These are phyloP conservation scores for Hypoxylon perforatum DNA, from an alignment of 495 filamentous ascomycete genomes.

Conservation along the genomic window DNA sequence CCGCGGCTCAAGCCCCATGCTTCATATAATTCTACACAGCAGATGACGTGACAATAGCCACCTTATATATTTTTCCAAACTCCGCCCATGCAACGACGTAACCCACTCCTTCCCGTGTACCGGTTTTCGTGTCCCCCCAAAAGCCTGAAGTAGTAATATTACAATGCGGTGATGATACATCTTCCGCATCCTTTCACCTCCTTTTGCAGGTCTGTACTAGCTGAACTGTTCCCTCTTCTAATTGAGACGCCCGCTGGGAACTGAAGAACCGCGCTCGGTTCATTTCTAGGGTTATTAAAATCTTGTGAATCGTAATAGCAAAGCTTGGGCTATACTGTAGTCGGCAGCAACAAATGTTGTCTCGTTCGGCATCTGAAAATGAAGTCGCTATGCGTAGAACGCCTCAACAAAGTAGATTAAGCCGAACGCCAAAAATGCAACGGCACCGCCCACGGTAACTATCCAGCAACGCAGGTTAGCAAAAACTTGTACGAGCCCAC, in stretches of 20 bases:
- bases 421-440: slow-evolving; percentile 90
- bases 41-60: slow-evolving; percentile 15
- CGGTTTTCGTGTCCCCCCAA: slow-evolving; percentile 8
- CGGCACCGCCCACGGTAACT: slow-evolving; percentile 97
- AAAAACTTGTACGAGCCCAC: not conserved
- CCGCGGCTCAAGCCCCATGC: slow-evolving; percentile 9
- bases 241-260: slow-evolving; percentile 1
- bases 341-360: not conserved
- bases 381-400: slow-evolving; percentile 62
- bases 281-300: slow-evolving; percentile 23
- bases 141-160: slow-evolving; percentile 4
- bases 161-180: slow-evolving; percentile 17
- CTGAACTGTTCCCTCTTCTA: not conserved
- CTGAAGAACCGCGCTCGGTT: slow-evolving; percentile 4
- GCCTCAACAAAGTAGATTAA: slow-evolving; percentile 90
- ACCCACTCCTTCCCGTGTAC: slow-evolving; percentile 5
- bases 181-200: slow-evolving; percentile 6
- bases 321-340: not conserved
- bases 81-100: slow-evolving; percentile 37
- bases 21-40: slow-evolving; percentile 20
- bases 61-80: slow-evolving; percentile 41
- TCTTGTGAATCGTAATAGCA: slow-evolving; percentile 27
- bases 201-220: slow-evolving; percentile 14
- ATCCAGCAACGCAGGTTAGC: slow-evolving; percentile 43
- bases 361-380: not conserved